Evolutionary conservation across 2,329 filamentous ascomycete genomes (phyloP), one percentile per base, ranked within the genome.

Genomic region (Tolypocladium guangdongense): DNA sequence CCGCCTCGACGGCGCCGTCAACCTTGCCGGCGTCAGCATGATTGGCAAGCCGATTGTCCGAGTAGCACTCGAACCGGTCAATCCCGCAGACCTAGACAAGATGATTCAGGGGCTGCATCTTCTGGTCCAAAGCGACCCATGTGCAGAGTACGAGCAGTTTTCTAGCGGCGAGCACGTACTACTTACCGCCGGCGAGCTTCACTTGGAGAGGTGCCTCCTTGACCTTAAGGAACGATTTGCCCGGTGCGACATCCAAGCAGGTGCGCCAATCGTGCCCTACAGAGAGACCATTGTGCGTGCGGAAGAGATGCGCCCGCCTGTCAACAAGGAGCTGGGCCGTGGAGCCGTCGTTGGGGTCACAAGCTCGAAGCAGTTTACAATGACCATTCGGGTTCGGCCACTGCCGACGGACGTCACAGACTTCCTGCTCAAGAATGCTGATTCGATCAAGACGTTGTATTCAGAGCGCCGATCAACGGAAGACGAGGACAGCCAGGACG

Each of bases 91-190:
- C 65, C 76, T 99, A 24, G 87, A 93, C 67, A 96, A 95, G 72
- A 95, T 99, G 91, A 90, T 99, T 54, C 79, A 82, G 7, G 93
- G 93, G 0, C 74, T 99, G 51, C 84, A 84, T 57, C 74, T 99
- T 20, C 81, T 99, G 1, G 91, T 96, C 35, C 90, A 96, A 65
- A 95, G 90, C 62, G 93, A 99, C 63, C 92, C 93, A 0, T 97
- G 93, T 63, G 93, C 92, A 16, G 86, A 95, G 66, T 99, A 99
- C 62, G 91, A 97, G 66, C 89, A 95, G 50, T 86, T 97, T 51
- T 81, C 86, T 54, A 96, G 86, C 60, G 93, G 93, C 54, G 93
- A 99, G 71, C 93, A 99, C 68, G 93, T 99, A 43, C 82, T 99
- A 24, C 71, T 96, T 38, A 97, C 93, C 0, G 93, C 93, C 7